phyloP scores from a whole-genome alignment of 2,329 filamentous ascomycete genomes.

The Fonsecaea pedrosoi region DNA sequence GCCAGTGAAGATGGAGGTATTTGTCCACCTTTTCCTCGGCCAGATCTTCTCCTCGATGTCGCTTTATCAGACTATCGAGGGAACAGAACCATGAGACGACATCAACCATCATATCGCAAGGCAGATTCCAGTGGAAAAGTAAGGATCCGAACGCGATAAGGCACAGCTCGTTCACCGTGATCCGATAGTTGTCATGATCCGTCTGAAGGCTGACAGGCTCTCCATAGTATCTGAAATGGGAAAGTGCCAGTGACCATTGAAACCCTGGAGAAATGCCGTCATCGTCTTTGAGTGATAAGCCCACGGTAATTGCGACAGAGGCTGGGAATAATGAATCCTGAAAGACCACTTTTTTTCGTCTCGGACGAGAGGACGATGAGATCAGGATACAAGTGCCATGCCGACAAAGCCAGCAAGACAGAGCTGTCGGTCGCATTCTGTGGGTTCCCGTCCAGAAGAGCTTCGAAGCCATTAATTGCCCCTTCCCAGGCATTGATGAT shows the following conservation, averaged over 20 bases:
- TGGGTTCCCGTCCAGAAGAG: constrained; percentile 42
- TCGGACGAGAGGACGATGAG: neutral
- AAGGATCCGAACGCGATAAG: constrained; percentile 21
- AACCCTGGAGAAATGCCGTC: constrained; percentile 39
- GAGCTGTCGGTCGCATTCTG: constrained; percentile 40
- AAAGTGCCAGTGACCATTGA: constrained; percentile 42
- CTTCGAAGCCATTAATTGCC: constrained; percentile 42
- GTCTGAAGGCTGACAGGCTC: constrained; percentile 31
- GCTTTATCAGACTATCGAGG: neutral
- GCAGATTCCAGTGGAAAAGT: constrained; percentile 11
- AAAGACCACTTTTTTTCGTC: neutral
- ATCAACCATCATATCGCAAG: neutral
- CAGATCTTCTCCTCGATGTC: neutral
- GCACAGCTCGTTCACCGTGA: constrained; percentile 32
- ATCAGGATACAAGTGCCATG: constrained; percentile 43
- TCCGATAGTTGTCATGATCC: constrained; percentile 13
- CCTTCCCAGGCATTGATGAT: constrained; percentile 44
- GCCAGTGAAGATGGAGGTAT: neutral
- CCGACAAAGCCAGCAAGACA: constrained; percentile 43
- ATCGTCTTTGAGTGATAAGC: neutral
- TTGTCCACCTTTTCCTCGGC: neutral
- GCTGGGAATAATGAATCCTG: constrained; percentile 26
- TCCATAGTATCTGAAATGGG: constrained; percentile 42
- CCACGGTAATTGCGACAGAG: neutral
- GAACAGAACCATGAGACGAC: neutral